phyloP scores from a whole-genome alignment of 2,329 filamentous ascomycete species.

The Fusarium globosum region DNA sequence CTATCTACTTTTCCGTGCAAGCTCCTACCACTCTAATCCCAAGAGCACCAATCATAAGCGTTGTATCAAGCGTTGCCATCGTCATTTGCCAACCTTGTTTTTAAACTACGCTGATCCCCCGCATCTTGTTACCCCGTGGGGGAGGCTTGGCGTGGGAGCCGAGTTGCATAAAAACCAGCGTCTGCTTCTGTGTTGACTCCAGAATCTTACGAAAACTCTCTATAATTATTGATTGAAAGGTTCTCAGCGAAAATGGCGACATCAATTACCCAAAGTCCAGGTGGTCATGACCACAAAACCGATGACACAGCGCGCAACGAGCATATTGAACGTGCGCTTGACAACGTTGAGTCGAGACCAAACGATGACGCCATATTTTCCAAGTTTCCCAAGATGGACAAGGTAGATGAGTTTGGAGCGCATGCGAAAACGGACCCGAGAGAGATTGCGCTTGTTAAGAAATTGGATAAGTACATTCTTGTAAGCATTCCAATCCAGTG shows the following conservation, averaged over 20 bases:
- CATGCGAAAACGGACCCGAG: constrained; percentile 36
- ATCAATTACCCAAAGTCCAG: not conserved
- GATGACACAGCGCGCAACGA: constrained; percentile 7
- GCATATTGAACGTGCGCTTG: constrained; percentile 9
- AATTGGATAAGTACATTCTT: constrained; percentile 33
- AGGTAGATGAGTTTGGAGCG: constrained; percentile 38
- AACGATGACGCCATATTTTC: constrained; percentile 19
- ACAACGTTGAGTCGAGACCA: constrained; percentile 19
- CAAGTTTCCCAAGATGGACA: constrained; percentile 35
- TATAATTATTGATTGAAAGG: not conserved
- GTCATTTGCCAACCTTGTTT: constrained; percentile 17
- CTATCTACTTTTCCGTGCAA: constrained; percentile 3
- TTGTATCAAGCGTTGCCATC: not conserved
- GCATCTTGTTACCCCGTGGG: constrained; percentile 21
- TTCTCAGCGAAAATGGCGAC: not conserved
- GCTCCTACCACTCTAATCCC: not conserved
- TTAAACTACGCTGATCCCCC: constrained; percentile 21
- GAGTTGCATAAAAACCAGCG: not conserved
- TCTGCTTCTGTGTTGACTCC: not conserved
- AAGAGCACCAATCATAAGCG: not conserved
- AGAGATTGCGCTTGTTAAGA: constrained; percentile 36
- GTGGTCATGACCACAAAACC: not conserved
- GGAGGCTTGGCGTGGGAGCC: not conserved
- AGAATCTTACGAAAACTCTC: not conserved
- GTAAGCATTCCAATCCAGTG: not conserved